Evolutionary conservation across 345 rosid species (phyloP).

Genomic region (Punica granatum): DNA sequence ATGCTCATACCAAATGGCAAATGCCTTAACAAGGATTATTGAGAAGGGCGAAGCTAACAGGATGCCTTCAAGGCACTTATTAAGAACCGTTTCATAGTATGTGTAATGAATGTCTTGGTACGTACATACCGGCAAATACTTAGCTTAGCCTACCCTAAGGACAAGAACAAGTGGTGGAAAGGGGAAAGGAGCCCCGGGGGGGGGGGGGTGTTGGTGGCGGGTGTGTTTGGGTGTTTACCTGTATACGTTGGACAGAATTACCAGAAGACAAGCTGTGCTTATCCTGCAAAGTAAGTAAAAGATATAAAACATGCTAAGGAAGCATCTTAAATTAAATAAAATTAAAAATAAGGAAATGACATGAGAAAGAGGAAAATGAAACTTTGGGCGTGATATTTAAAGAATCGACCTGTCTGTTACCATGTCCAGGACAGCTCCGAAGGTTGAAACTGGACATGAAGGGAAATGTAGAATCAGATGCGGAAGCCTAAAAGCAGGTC

Average conservation of each 20-base stretch:
- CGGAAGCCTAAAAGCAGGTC: background rate
- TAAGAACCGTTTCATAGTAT: no score
- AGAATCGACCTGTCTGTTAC: slow-evolving; percentile 73
- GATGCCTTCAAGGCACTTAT: background rate
- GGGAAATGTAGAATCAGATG: slow-evolving; percentile 8
- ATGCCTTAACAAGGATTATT: no score
- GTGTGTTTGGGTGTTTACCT: slow-evolving; percentile 23
- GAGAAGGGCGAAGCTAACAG: background rate
- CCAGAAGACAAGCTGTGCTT: slow-evolving; percentile 92
- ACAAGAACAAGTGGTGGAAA: background rate
- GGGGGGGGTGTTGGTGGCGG: no score
- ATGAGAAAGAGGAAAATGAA: background rate
- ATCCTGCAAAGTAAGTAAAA: slow-evolving; percentile 49
- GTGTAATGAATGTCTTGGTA: no score
- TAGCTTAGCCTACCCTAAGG: no score
- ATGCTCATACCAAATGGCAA: background rate
- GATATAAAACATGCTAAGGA: background rate
- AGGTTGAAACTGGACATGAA: slow-evolving; percentile 65
- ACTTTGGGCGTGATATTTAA: background rate
- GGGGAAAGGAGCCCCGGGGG: no score
- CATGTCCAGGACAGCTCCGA: slow-evolving; percentile 97
- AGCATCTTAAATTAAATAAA: background rate
- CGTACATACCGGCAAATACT: no score
- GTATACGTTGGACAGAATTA: slow-evolving; percentile 80
- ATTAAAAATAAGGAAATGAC: background rate